phyloP scores from a whole-genome alignment of 106 monocot species.

The Phalaenopsis aphrodite region DNA sequence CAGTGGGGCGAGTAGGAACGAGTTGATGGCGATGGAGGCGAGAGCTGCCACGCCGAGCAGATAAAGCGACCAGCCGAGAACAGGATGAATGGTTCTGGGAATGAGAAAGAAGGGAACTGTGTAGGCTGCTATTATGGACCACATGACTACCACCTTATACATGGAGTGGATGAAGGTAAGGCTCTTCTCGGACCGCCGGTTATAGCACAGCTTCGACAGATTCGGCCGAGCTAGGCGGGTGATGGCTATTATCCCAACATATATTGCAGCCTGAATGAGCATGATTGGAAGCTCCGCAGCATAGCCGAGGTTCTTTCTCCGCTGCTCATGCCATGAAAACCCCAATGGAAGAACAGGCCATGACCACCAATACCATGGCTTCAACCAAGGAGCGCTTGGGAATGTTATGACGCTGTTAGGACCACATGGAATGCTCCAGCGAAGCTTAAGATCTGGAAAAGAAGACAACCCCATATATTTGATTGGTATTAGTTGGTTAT shows the following conservation, averaged over 20 bases:
- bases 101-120: conserved; percentile 61
- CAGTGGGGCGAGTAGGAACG: conserved; percentile 41
- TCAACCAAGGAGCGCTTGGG: conserved; percentile 68
- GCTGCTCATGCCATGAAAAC: conserved; percentile 61
- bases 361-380: conserved; percentile 90
- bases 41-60: conserved; percentile 44
- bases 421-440: conserved; percentile 82
- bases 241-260: conserved; percentile 40
- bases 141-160: conserved; percentile 34
- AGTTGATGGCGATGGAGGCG: conserved; percentile 39
- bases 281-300: conserved; percentile 42
- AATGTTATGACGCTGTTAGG: conserved; percentile 82
- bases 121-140: conserved; percentile 52
- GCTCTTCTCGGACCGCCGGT: conserved; percentile 49
- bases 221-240: conserved; percentile 50
- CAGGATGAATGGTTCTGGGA: conserved; percentile 59
- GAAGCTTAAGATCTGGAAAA: conserved; percentile 61
- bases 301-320: conserved; percentile 55
- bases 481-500: neutral
- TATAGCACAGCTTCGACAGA: conserved; percentile 63
- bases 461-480: neutral
- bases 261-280: conserved; percentile 47
- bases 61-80: conserved; percentile 65
- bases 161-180: conserved; percentile 23
- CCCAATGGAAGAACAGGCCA: conserved; percentile 75